Base-by-base conservation (phyloP, 305 asterid genomes). In the Withania somnifera region DNA sequence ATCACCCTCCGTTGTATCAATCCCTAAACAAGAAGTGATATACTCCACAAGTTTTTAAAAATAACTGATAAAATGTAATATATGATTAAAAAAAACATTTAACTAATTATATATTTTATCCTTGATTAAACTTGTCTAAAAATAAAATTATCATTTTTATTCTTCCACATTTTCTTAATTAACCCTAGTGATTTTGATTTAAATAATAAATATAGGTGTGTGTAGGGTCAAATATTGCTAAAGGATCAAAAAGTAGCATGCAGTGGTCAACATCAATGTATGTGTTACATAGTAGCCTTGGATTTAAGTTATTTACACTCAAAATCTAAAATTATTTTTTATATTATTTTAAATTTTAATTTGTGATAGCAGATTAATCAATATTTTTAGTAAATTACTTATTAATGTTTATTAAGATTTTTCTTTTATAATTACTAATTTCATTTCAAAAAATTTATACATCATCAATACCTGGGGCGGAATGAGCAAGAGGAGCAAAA, bases 181-280 rank as follows among this genome's bases (percentile, higher is more conserved):
- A n/a, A n/a, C n/a, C n/a, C n/a, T n/a, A n/a, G n/a, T n/a, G n/a
- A n/a, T n/a, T n/a, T n/a, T n/a, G n/a, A n/a, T n/a, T n/a, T n/a
- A n/a, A n/a, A n/a, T n/a, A n/a, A n/a, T n/a, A n/a, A n/a, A n/a
- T n/a, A n/a, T n/a, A n/a, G n/a, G n/a, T n/a, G n/a, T n/a, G n/a
- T n/a, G 15, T 73, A 45, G 58, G 24, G 15, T 47, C 79, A 73
- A 47, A n/a, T n/a, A n/a, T n/a, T n/a, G n/a, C n/a, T 28, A 26
- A 1, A 47, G 17, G 28, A 14, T 26, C 45, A 28, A 36, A 34
- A 50, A 50, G 28, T 11, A 50, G 14, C 76, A 79, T 47, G 64
- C 71, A 50, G n/a, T 54, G 87, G 89, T 84, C 86, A 82, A 42
- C 85, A 88, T 87, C 83, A 87, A n/a, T 86, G 86, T 80, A 83